A percentile compares a stretch with the other conserved stretches of the same genome.
Evolutionary conservation across 106 monocot genomes (phyloP).

Genomic region (Posidonia australis): DNA sequence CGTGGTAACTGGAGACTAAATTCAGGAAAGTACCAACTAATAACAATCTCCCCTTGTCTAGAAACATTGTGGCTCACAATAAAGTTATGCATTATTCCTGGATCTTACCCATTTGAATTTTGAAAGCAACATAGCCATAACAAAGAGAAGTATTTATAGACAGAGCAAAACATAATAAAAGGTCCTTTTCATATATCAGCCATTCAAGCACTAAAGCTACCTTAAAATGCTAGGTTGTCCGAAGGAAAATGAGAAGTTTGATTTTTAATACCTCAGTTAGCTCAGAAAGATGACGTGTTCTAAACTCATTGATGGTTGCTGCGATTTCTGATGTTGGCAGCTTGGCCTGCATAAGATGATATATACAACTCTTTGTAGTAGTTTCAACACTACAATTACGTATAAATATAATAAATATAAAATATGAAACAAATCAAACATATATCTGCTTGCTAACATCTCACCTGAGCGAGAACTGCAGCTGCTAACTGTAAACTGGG

Average conservation of each 20-base stretch:
- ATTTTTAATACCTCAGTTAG: conserved; percentile 65
- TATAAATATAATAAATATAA: not conserved
- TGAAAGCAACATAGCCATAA: not conserved
- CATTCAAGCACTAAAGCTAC: not conserved
- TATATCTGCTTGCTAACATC: not conserved
- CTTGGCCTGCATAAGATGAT: conserved; percentile 43
- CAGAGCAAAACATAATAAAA: too few species aligned
- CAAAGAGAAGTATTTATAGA: not conserved
- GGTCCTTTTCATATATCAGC: too few species aligned
- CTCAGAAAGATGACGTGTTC: conserved; percentile 93
- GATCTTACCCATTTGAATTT: not conserved
- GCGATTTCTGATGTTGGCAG: conserved; percentile 89
- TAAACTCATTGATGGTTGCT: conserved; percentile 86
- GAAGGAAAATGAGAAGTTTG: too few species aligned
- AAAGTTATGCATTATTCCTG: not conserved
- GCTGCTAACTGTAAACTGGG: conserved; percentile 97
- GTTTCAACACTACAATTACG: not conserved
- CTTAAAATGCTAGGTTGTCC: not conserved
- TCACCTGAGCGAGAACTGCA: conserved; percentile 97
- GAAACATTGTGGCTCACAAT: not conserved
- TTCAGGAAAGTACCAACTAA: not conserved
- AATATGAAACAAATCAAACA: not conserved
- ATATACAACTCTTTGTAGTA: not conserved
- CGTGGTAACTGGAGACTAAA: too few species aligned
- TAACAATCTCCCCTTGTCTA: not conserved